Evolutionary conservation across 108 stramenopile genomes (phyloP), one percentile per base, ranked within the genome.

Genomic region (Bacterosira constricta): DNA sequence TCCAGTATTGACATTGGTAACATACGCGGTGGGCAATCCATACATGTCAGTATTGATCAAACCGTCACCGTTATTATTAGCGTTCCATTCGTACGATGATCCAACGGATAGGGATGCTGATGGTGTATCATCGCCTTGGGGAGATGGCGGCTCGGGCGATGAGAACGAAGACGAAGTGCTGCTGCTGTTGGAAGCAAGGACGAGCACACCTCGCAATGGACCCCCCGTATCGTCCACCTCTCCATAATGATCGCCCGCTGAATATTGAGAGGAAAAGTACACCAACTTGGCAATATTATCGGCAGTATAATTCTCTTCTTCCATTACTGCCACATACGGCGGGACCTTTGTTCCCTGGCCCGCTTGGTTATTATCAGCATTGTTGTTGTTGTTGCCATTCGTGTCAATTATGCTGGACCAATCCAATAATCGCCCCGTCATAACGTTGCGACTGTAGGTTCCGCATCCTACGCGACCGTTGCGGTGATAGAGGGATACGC

Each of bases 381-480:
- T 29, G 31, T 44, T 30, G 17, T 36, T 45, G 1, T 35, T 23
- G 38, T 42, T 55, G 58, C n/a, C 80, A 70, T 44, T 80, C 66
- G 27, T 84, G 79, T 0, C 51, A 3, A 57, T 42, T 35, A 74
- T 85, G 77, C 52, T 64, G 4, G 71, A 52, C 76, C 75, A 82
- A 50, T 58, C 52, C 29, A 82, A 56, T 30, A 94, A 62, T 20
- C 83, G 68, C 4, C 93, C 93, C 9, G 75, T 64, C 67, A 86
- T 83, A 8, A 70, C 50, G 18, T 79, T 73, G 9, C 82, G 73
- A 59, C 83, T 84, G 18, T 61, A 66, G 10, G 90, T 91, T 21
- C 93, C 93, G 67, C 93, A 94, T 58, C 93, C 93, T 5, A 73
- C 37, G 25, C 90, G 77, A n/a, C 93, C 93, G 29, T 87, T 64